A percentile compares a stretch with the other conserved stretches of the same genome.
Evolutionary conservation across 1,284 basidiomycete species (phyloP).

Genomic region (Cutaneotrichosporon mucoides): DNA sequence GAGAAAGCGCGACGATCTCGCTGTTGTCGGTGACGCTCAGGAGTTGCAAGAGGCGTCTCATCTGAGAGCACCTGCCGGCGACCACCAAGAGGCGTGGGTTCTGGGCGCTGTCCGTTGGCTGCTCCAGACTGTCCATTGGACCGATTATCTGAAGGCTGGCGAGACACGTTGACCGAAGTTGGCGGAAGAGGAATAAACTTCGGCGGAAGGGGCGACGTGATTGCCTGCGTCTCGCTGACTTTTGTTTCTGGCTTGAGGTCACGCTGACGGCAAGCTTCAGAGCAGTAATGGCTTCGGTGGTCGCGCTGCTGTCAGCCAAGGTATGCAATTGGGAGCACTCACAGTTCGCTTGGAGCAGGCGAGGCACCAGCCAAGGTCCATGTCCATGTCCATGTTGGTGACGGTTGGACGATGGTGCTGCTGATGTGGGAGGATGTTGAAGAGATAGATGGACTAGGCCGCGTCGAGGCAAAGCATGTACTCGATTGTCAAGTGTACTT

Average conservation of each 20-base stretch:
- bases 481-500: no score
- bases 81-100: neutral
- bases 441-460: neutral
- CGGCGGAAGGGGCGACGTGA: slow-evolving; percentile 31
- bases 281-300: slow-evolving; percentile 38
- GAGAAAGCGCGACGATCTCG: slow-evolving; percentile 44
- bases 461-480: no score
- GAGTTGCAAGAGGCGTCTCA: neutral
- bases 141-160: slow-evolving; percentile 2
- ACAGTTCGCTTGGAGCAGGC: slow-evolving; percentile 37
- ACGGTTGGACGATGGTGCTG: neutral
- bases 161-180: neutral
- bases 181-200: slow-evolving; percentile 9
- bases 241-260: slow-evolving; percentile 22
- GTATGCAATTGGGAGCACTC: slow-evolving; percentile 13
- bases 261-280: slow-evolving; percentile 31
- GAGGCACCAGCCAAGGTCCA: slow-evolving; percentile 25
- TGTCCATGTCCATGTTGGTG: slow-evolving; percentile 21
- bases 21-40: neutral
- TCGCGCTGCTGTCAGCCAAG: slow-evolving; percentile 28
- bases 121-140: neutral
- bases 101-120: neutral
- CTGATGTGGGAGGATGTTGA: neutral
- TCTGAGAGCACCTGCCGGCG: neutral
- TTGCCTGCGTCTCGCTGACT: slow-evolving; percentile 8